Conservation (phyloP, 1,284 basidiomycete genomes). For the Ceraceosorus guamensis region DNA sequence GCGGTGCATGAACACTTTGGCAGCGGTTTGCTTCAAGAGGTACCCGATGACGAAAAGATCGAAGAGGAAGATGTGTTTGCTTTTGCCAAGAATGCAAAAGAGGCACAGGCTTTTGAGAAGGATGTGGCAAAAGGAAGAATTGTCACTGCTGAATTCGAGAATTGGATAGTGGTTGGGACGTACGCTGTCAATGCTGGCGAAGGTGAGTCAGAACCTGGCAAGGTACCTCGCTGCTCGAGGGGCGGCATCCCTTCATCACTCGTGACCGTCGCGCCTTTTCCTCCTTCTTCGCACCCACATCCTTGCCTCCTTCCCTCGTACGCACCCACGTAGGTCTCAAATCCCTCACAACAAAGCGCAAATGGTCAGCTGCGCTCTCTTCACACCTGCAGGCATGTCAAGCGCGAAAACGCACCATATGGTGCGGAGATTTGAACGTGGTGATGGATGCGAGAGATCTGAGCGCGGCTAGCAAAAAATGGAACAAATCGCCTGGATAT, state of each 20-base stretch:
- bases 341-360: too few species aligned
- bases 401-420: constrained; percentile 72
- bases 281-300: too few species aligned
- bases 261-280: too few species aligned
- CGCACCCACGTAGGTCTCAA: too few species aligned
- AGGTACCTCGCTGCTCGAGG: background rate
- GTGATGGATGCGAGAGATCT: constrained; percentile 54
- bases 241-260: too few species aligned
- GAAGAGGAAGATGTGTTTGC: too few species aligned
- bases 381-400: constrained; percentile 65
- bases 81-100: too few species aligned
- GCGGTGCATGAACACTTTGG: too few species aligned
- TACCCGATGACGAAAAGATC: constrained; percentile 2
- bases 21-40: too few species aligned
- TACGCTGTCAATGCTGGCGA: constrained; percentile 82
- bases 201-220: constrained; percentile 17
- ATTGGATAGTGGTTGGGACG: constrained; percentile 66
- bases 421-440: constrained; percentile 82
- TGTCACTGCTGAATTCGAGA: constrained; percentile 69
- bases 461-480: constrained; percentile 49
- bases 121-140: constrained; percentile 32
- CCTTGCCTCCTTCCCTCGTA: too few species aligned
- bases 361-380: constrained; percentile 50
- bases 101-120: too few species aligned
- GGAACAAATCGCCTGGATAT: constrained; percentile 50